Evolutionary conservation across 176 grass and related monocot genomes (phyloP), one percentile per base, ranked within the genome.

Genomic region (Carex cristatella): DNA sequence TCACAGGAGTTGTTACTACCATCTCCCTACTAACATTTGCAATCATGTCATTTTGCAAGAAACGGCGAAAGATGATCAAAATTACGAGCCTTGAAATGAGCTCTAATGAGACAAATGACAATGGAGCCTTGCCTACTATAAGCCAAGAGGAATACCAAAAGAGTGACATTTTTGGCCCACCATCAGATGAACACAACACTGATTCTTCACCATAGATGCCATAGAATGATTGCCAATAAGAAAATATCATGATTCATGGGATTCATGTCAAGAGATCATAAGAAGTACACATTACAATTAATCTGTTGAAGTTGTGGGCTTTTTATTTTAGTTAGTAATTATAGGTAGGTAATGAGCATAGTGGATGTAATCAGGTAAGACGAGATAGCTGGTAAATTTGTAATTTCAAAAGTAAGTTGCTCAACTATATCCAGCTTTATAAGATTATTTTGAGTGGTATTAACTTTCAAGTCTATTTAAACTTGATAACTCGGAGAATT

Each of bases 1-100:
- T 97, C 86, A 94, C 94, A 23, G 90, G 94, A 82, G 79, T 14
- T 61, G 91, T 89, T 63, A 92, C 94, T 15, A 80, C 56, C n/a
- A 35, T 80, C 16, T 60, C 33, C 15, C 78, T 80, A 61, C 32
- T 80, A 61, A 80, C 61, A 80, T 80, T 61, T 61, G 70, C 44
- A 5, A 28, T 51, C 44, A 51, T 40, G 28, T 74, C 70, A 28
- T 13, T 74, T 18, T 40, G 18, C 18, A 10, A 73, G 11, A 73
- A 19, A 73, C 1, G 40, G 69, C 10, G 13, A 75, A 9, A 54
- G 46, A 28, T 30, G 71, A 30, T 44, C 11, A 51, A 14, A 3
- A 30, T 75, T 51, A 5, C 30, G 46, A 12, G 46, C 46, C 1
- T 30, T 75, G 44, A 23, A 54, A 53, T 2, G 0, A 44, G 46